phyloP scores from a whole-genome alignment of 192 early-diverging fungal genomes.

The Coemansia sp. region DNA sequence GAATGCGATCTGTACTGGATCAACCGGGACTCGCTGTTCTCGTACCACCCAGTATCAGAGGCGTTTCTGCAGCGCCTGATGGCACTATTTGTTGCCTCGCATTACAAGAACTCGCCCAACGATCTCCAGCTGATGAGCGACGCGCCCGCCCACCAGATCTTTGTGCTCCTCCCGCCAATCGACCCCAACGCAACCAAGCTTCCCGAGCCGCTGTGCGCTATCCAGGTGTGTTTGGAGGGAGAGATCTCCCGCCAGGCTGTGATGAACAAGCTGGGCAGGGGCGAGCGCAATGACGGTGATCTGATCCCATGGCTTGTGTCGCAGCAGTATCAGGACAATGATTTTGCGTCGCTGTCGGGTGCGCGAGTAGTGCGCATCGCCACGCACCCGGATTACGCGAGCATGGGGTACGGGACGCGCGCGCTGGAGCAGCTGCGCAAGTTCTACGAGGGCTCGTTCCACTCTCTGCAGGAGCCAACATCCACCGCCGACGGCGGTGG shows the following conservation, averaged over 20 bases:
- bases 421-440: constrained; percentile 81
- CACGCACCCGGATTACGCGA: constrained; percentile 93
- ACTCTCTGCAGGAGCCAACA: constrained; percentile 53
- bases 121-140: constrained; percentile 97
- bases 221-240: constrained; percentile 90
- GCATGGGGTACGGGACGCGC: constrained; percentile 96
- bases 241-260: constrained; percentile 88
- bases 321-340: constrained; percentile 94
- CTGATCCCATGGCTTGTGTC: constrained; percentile 97
- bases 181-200: constrained; percentile 66
- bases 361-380: constrained; percentile 97
- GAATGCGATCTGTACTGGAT: constrained; percentile 96
- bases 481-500: constrained; percentile 44
- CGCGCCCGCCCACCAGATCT: constrained; percentile 96
- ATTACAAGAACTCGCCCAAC: constrained; percentile 99
- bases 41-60: constrained; percentile 95
- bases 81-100: constrained; percentile 94
- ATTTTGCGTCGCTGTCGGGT: constrained; percentile 92
- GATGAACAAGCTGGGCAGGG: constrained; percentile 77
- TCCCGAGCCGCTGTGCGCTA: constrained; percentile 92
- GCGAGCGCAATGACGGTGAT: constrained; percentile 87
- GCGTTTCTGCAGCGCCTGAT: constrained; percentile 98
- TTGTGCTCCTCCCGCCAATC: constrained; percentile 92
- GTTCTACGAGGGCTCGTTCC: constrained; percentile 85
- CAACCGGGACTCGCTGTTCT: constrained; percentile 97